phyloP scores from a whole-genome alignment of 139 green algal genomes.

The Volvox africanus region DNA sequence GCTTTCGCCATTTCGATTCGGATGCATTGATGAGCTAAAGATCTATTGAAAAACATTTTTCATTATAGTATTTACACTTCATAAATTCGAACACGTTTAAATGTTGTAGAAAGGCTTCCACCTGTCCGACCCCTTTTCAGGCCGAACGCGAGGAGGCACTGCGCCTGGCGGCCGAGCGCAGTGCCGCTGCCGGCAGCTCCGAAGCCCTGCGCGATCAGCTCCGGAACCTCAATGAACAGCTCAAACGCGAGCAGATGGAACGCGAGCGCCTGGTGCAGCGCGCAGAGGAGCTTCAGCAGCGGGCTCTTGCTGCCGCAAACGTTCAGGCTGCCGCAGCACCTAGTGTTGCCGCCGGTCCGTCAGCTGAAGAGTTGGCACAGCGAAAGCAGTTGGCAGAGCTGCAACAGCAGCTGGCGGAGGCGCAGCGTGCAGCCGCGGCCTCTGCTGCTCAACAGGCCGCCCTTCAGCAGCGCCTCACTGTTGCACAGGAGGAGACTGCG shows the following conservation, averaged over 20 bases:
- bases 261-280: constrained; percentile 13
- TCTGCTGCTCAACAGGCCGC: constrained; percentile 17
- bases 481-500: neutral
- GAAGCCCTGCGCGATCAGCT: constrained; percentile 41
- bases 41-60: neutral
- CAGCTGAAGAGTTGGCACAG: constrained; percentile 3
- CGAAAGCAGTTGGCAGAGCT: constrained; percentile 22
- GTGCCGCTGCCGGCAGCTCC: neutral
- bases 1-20: no score
- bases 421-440: constrained; percentile 10
- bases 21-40: no score
- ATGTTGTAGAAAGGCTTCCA: neutral
- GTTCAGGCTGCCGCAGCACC: neutral
- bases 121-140: neutral
- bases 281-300: constrained; percentile 1
- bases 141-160: constrained; percentile 27
- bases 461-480: constrained; percentile 1
- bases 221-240: constrained; percentile 20
- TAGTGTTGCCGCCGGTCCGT: neutral
- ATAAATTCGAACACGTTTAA: neutral
- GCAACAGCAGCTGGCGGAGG: constrained; percentile 17
- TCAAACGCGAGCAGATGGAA: constrained; percentile 34
- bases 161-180: constrained; percentile 14
- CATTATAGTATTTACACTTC: neutral
- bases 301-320: neutral